phyloP scores from a whole-genome alignment of 208 protist genomes.

The Phytomonas sp. region DNA sequence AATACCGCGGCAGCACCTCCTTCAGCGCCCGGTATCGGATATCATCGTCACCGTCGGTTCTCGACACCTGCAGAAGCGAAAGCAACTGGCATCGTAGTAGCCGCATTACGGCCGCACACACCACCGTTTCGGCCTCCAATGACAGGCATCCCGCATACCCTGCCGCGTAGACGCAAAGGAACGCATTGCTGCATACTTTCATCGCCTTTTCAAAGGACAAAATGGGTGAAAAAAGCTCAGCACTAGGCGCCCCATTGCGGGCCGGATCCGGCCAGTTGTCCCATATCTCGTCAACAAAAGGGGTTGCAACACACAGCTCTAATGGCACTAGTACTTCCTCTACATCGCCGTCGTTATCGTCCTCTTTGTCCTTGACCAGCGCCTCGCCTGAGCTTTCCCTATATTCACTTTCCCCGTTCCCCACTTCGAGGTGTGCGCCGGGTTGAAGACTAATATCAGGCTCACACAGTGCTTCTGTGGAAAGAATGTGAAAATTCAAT shows the following conservation, averaged over 20 bases:
- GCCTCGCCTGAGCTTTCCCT: no score
- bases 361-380: no score
- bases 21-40: neutral
- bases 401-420: no score
- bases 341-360: conserved; percentile 13
- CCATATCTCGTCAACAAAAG: conserved; percentile 25
- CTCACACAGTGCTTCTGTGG: no score
- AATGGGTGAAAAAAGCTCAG: neutral
- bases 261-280: conserved; percentile 8
- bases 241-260: no score
- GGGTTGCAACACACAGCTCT: conserved; percentile 19
- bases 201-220: neutral
- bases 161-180: conserved; percentile 17
- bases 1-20: conserved; percentile 5
- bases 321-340: conserved; percentile 6
- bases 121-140: conserved; percentile 14
- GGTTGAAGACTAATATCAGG: no score
- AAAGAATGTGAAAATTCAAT: no score
- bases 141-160: conserved; percentile 14
- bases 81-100: conserved; percentile 18
- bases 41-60: neutral
- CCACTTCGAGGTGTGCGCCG: no score
- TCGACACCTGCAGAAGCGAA: neutral
- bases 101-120: conserved; percentile 10
- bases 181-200: conserved; percentile 3